These are phyloP conservation scores for Abrus pulchellus DNA, from an alignment of 306 rosid species.

Conservation along the genomic window DNA sequence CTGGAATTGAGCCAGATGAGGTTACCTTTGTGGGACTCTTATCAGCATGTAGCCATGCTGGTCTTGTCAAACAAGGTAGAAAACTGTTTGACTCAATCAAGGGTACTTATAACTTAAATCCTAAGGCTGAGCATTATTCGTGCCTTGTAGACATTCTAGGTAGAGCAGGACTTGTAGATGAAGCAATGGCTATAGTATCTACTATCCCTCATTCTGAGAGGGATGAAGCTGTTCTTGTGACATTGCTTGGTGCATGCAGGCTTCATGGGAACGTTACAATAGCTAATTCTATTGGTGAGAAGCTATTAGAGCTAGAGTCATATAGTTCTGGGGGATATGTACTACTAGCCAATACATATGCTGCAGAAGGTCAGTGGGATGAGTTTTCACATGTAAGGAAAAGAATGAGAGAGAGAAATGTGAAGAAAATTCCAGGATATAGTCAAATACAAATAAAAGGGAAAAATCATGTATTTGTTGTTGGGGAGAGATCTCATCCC, in stretches of 20 bases:
- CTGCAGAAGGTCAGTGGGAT: constrained; percentile 57
- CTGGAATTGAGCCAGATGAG: constrained; percentile 54
- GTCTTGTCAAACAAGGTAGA: constrained; percentile 60
- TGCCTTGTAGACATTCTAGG: constrained; percentile 60
- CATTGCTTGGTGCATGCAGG: constrained; percentile 62
- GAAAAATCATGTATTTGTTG: constrained; percentile 53
- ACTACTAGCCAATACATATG: constrained; percentile 58
- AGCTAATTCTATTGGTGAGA: constrained; percentile 50
- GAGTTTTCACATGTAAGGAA: constrained; percentile 62
- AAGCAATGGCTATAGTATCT: constrained; percentile 51
- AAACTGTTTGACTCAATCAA: constrained; percentile 57
- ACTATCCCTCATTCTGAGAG: constrained; percentile 54
- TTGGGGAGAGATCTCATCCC: constrained; percentile 59
- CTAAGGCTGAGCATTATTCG: constrained; percentile 54
- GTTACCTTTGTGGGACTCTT: constrained; percentile 61
- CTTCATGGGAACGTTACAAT: constrained; percentile 49
- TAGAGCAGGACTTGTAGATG: constrained; percentile 56
- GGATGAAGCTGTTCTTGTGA: constrained; percentile 59
- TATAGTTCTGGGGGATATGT: constrained; percentile 52
- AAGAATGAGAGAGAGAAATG: constrained; percentile 60
- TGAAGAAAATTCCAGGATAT: constrained; percentile 59
- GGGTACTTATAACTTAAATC: constrained; percentile 48
- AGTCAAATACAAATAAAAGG: constrained; percentile 60
- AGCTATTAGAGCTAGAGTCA: constrained; percentile 54
- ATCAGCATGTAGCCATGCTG: constrained; percentile 62